Percentiles rank a stretch among this genome's conserved stretches.
Evolutionary conservation across 495 filamentous ascomycete genomes (phyloP).

Genomic region (Penicillium cosmopolitanum): DNA sequence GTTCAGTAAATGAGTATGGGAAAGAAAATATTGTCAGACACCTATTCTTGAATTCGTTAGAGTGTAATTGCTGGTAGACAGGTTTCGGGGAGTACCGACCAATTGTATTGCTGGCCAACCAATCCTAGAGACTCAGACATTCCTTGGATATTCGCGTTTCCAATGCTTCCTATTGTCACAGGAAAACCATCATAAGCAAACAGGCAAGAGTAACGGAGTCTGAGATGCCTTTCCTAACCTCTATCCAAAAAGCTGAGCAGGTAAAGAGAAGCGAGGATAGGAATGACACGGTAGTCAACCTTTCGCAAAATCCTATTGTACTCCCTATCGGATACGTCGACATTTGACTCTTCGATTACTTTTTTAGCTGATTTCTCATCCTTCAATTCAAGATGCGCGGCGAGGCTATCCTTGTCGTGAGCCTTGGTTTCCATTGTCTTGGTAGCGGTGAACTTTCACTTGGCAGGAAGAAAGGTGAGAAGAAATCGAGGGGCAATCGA

Average conservation of each 20-base stretch:
- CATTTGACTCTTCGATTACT: background rate
- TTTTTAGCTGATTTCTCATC: background rate
- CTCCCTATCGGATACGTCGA: slow-evolving; percentile 2
- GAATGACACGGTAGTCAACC: slow-evolving; percentile 19
- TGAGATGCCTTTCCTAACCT: background rate
- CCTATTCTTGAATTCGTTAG: background rate
- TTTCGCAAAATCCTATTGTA: slow-evolving; percentile 12
- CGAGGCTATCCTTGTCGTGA: background rate
- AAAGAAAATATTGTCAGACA: slow-evolving; percentile 63
- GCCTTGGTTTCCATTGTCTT: background rate
- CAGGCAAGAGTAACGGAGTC: too few relatives aligned
- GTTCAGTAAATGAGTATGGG: slow-evolving; percentile 65
- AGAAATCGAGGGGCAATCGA: background rate
- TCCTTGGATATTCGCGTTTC: slow-evolving; percentile 20
- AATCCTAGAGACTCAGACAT: slow-evolving; percentile 6
- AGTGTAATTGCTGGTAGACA: background rate
- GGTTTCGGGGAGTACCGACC: slow-evolving; percentile 1
- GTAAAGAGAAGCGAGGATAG: slow-evolving; percentile 13
- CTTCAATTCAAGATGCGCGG: background rate
- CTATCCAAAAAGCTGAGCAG: slow-evolving; percentile 17
- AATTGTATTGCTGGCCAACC: slow-evolving; percentile 19
- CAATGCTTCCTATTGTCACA: slow-evolving; percentile 10
- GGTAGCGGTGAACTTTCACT: background rate
- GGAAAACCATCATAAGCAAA: background rate
- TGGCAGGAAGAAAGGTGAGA: background rate